Base-by-base conservation (phyloP, 2,329 filamentous ascomycete species). In the Capronia coronata region DNA sequence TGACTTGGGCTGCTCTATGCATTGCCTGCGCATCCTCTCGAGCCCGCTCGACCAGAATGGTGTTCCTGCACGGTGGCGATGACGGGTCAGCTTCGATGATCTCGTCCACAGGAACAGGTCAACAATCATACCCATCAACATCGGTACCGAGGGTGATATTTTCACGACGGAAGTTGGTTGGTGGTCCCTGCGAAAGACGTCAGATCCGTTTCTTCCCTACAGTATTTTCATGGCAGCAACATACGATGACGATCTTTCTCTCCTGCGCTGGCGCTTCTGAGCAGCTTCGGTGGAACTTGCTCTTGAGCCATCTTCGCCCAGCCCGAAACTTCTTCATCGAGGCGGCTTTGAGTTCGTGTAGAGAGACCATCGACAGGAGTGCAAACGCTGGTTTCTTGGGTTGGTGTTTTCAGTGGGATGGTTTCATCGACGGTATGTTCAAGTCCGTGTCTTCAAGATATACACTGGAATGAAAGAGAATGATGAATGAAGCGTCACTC, bases 151-250 rank as follows among this genome's bases (percentile, higher is more conserved):
- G 57, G 40, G 65, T 65, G 50, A 67, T 53, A 50, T 70, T 64
- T 57, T 71, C 67, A 47, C 68, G 70, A 30, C 68, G 64, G 50
- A 72, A 71, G 58, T 72, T 63, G 21, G 66, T 71, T 27, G 69
- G 69, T 39, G 59, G 63, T 16, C 69, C 67, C 69, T 72, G 22
- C 14, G 19, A 29, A 7, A 39, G 23, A 39, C 10, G 42, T 45
- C 32, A 47, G 23, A 19, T 43, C 32, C 46, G 25, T 43, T 30
- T 7, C 8, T n/a, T n/a, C n/a, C n/a, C n/a, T n/a, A n/a, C n/a
- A n/a, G n/a, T n/a, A n/a, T n/a, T n/a, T 23, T 23, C 13, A 23
- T 25, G 38, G 22, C 22, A 41, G 38, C 40, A 44, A 51, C 38
- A 43, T 37, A 51, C 49, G 32, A 53, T 52, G n/a, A 46, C 35